Conservation (phyloP, 108 stramenopile genomes). For the Chaetoceros muelleri region DNA sequence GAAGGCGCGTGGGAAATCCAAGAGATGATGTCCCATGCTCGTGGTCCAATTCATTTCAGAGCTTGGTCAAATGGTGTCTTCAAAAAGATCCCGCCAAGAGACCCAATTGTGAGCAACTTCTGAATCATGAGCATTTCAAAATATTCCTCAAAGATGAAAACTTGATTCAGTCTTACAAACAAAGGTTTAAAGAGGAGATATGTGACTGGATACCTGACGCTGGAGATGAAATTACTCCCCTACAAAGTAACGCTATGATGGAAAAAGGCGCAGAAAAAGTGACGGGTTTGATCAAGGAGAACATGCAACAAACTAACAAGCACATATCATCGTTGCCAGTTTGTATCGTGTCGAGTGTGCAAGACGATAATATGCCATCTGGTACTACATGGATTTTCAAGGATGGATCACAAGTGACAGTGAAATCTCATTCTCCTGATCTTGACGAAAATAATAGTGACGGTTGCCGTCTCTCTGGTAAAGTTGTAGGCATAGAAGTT, state of each 20-base stretch:
- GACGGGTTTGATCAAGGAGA: neutral
- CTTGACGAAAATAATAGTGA: constrained; percentile 23
- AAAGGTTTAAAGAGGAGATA: constrained; percentile 31
- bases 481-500: constrained; percentile 57
- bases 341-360: constrained; percentile 18
- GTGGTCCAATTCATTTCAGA: constrained; percentile 56
- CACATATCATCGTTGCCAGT: constrained; percentile 40
- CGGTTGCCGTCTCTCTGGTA: constrained; percentile 50
- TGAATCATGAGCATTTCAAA: constrained; percentile 38
- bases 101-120: constrained; percentile 50
- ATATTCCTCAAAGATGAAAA: constrained; percentile 28
- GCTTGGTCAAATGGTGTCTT: constrained; percentile 51
- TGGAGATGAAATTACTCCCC: constrained; percentile 15
- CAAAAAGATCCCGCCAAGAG: constrained; percentile 79
- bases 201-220: constrained; percentile 59
- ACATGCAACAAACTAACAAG: constrained; percentile 21
- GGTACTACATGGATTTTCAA: constrained; percentile 87
- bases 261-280: neutral
- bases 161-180: constrained; percentile 20
- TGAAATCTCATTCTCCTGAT: constrained; percentile 16
- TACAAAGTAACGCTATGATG: neutral
- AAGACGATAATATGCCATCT: constrained; percentile 51
- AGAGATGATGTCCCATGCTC: constrained; percentile 13
- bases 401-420: constrained; percentile 62
- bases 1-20: neutral